Evolutionary conservation across 208 protist species (phyloP), one percentile per base, ranked within the genome.

Genomic region (Acanthamoeba healyi): DNA sequence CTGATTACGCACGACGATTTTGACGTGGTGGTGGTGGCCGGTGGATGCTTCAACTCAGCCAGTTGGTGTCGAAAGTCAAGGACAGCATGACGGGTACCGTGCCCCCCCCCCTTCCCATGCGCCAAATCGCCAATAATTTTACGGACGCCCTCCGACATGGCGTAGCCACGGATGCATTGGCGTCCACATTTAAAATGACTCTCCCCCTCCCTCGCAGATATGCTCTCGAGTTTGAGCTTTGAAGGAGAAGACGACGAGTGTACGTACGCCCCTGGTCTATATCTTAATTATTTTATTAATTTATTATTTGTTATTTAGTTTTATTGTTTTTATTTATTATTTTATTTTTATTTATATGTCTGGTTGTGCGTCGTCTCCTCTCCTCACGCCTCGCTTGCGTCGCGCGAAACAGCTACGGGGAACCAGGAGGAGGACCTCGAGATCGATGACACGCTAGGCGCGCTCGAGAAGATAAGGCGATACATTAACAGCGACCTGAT

Each of bases 51-150:
- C 67, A 77, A 44, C 67, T 87, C 42, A 87, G 79, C 29, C 46
- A 87, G 61, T 87, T 51, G n/a, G 79, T 87, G 46, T 51, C 49
- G 2, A 87, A 87, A 40, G 42, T 87, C 49, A 87, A 87, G 79
- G 49, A 87, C 79, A 87, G 79, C 79, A 87, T 87, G 79, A 87
- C 79, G 49, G 79, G 79, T n/a, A n/a, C n/a, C n/a, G n/a, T 87
- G 5, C 40, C 10, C 36, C 24, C 36, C 42, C 22, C 32, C 36
- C 42, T 36, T 36, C 74, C 40, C 6, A 36, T 5, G 19, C 26
- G 14, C n/a, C n/a, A 72, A 26, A 34, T 42, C 10, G 32, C 6
- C 24, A n/a, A 36, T 49, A 15, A 15, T 49, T 49, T 49, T 49
- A 49, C n/a, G n/a, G n/a, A n/a, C n/a, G n/a, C n/a, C n/a, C n/a